A percentile compares a stretch with the other conserved stretches of the same genome.
Evolutionary conservation across 208 protist species (phyloP).

Genomic region (Naegleria gruberi): DNA sequence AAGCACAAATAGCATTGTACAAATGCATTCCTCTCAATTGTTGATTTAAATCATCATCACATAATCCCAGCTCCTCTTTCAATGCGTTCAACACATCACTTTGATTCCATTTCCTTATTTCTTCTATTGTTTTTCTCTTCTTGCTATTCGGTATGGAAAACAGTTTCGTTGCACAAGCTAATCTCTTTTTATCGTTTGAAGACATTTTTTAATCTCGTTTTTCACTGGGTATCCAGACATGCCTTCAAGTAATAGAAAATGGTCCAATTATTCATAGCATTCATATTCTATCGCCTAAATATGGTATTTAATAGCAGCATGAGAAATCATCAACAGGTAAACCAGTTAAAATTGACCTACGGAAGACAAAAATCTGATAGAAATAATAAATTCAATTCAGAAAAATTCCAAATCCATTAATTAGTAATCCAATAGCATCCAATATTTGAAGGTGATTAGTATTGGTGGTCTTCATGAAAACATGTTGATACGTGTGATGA

Average conservation of each 20-base stretch:
- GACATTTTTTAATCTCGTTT: slow-evolving; percentile 92
- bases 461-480: slow-evolving; percentile 24
- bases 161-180: too few species aligned
- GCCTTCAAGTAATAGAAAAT: too few species aligned
- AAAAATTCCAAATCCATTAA: slow-evolving; percentile 50
- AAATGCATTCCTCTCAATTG: too few species aligned
- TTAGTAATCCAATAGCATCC: slow-evolving; percentile 29
- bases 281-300: too few species aligned
- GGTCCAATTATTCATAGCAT: too few species aligned
- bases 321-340: too few species aligned
- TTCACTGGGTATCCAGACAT: slow-evolving; percentile 88
- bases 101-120: slow-evolving; percentile 78
- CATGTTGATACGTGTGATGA: slow-evolving; percentile 48
- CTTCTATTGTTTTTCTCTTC: too few species aligned
- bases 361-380: slow-evolving; percentile 62
- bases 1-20: too few species aligned
- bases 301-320: too few species aligned
- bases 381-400: slow-evolving; percentile 43
- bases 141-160: too few species aligned
- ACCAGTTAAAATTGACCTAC: slow-evolving; percentile 68
- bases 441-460: neutral
- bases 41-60: too few species aligned
- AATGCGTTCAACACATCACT: slow-evolving; percentile 75
- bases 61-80: slow-evolving; percentile 65
- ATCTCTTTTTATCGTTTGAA: slow-evolving; percentile 82